These are phyloP conservation scores for Malassezia sp. DNA, from an alignment of 1,284 basidiomycete genomes.

Conservation along the genomic window DNA sequence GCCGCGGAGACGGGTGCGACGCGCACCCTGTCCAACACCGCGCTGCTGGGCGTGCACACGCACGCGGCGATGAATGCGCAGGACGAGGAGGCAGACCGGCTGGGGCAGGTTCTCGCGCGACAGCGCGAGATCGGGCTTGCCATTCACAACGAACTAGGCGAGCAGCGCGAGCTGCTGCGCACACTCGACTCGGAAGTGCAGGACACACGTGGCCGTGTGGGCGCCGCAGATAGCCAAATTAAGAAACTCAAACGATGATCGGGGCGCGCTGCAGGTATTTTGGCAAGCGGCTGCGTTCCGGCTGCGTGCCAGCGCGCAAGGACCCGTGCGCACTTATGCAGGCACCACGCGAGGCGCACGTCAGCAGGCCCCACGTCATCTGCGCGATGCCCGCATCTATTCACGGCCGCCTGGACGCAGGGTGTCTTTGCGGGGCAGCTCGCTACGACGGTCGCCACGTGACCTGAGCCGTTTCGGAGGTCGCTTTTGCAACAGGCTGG, in stretches of 20 bases:
- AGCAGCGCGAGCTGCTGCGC: conserved; percentile 78
- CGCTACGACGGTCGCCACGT: no score
- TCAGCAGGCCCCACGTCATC: no score
- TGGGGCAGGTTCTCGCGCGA: conserved; percentile 69
- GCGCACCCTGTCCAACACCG: conserved; percentile 70
- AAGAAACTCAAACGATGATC: conserved; percentile 44
- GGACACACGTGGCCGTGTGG: conserved; percentile 62
- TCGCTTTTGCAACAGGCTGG: no score
- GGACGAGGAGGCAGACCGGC: conserved; percentile 64
- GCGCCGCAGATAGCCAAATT: conserved; percentile 66
- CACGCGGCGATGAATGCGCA: conserved; percentile 64
- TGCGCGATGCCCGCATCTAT: no score
- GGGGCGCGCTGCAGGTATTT: no score
- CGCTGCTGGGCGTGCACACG: conserved; percentile 67
- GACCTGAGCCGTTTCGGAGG: no score
- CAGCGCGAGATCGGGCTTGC: conserved; percentile 78
- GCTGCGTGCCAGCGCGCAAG: no score
- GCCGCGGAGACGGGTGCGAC: conserved; percentile 74
- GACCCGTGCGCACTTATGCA: no score
- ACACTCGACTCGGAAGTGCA: conserved; percentile 65
- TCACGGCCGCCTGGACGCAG: no score
- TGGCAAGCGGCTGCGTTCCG: no score
- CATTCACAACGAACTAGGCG: conserved; percentile 68
- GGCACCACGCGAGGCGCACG: no score
- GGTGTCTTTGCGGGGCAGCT: no score